phyloP scores from a whole-genome alignment of 257 asterid genomes.

The Plantago ovata region DNA sequence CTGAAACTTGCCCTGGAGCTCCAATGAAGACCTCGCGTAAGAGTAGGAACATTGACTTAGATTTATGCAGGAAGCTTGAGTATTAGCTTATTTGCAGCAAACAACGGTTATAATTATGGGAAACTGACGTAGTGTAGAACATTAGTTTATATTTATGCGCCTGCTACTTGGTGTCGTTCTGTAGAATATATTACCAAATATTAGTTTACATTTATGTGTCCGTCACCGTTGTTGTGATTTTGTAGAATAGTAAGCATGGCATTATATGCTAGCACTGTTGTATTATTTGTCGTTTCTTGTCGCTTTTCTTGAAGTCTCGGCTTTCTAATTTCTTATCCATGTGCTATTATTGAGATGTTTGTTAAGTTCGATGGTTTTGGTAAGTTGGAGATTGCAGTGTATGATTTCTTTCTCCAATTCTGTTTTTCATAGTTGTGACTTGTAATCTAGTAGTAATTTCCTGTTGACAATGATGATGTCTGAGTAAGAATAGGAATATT shows the following conservation, averaged over 20 bases:
- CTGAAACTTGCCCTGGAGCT: constrained; percentile 43
- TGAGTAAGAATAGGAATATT: too few relatives aligned
- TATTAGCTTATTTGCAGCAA: constrained; percentile 24
- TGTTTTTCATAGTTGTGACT: too few relatives aligned
- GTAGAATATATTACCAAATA: neutral
- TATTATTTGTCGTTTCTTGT: constrained; percentile 7
- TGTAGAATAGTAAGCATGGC: neutral
- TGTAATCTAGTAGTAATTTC: too few relatives aligned
- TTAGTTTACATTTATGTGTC: neutral
- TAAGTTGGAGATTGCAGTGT: too few relatives aligned
- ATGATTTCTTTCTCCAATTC: too few relatives aligned
- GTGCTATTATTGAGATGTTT: too few relatives aligned
- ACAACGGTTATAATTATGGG: too few relatives aligned
- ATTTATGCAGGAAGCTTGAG: constrained; percentile 54
- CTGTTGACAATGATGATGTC: too few relatives aligned
- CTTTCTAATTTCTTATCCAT: neutral
- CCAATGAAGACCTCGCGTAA: constrained; percentile 37
- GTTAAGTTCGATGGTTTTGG: too few relatives aligned
- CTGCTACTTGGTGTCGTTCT: neutral
- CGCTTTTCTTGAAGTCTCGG: neutral
- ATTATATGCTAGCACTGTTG: constrained; percentile 3
- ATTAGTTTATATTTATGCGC: too few relatives aligned
- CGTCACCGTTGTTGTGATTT: neutral
- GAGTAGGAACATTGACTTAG: constrained; percentile 30
- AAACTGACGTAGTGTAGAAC: too few relatives aligned